Conservation (phyloP, 805 yeast species). For the Grigorovia transvaalensis region DNA sequence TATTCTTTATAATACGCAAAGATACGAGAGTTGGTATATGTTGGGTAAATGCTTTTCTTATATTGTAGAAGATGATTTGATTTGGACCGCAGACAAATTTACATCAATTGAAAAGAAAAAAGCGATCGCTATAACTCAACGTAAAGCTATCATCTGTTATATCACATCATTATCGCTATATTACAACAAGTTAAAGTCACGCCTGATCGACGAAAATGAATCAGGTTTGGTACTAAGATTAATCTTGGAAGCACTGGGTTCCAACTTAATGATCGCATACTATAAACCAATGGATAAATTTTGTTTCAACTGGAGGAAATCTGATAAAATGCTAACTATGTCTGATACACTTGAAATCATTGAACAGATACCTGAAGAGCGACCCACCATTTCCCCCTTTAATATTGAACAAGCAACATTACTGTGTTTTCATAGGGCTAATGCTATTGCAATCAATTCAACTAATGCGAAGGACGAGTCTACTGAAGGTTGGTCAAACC, state of each 20-base stretch:
- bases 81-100: conserved; percentile 85
- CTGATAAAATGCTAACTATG: conserved; percentile 10
- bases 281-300: conserved; percentile 56
- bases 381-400: conserved; percentile 17
- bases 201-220: conserved; percentile 4
- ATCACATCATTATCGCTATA: conserved; percentile 43
- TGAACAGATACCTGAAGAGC: conserved; percentile 5
- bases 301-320: conserved; percentile 34
- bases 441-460: conserved; percentile 9
- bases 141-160: conserved; percentile 62
- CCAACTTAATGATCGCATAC: conserved; percentile 38
- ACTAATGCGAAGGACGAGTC: not conserved
- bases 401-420: conserved; percentile 25
- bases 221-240: conserved; percentile 11
- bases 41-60: conserved; percentile 71
- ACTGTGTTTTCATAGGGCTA: conserved; percentile 16
- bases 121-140: conserved; percentile 52
- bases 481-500: conserved; percentile 48
- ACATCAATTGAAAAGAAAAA: conserved; percentile 50
- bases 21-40: conserved; percentile 81
- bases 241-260: conserved; percentile 15
- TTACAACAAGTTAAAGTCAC: not conserved
- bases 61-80: conserved; percentile 77
- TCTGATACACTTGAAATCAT: conserved; percentile 12
- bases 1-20: conserved; percentile 48